Evolutionary conservation across 352 stramenopile species (phyloP).

Genomic region (Phytophthora hibernalis): DNA sequence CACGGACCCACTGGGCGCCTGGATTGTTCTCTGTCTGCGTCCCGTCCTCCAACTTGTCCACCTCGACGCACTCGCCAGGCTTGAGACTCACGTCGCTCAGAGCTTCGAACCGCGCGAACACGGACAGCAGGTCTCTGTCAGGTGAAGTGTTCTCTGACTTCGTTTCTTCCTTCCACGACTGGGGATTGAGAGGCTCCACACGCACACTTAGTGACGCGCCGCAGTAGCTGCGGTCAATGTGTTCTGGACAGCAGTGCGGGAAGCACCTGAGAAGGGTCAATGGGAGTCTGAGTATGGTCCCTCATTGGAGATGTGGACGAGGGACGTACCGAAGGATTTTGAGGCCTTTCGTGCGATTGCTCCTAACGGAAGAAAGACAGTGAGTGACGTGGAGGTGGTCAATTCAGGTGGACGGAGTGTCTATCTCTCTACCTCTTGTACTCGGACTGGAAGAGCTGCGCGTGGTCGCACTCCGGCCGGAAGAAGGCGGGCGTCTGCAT

Average conservation of each 20-base stretch:
- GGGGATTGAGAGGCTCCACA: slow-evolving; percentile 20
- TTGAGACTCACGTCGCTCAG: slow-evolving; percentile 19
- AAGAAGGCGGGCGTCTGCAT: background rate
- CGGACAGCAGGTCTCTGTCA: background rate
- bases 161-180: background rate
- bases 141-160: slow-evolving; percentile 13
- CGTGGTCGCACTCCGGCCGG: background rate
- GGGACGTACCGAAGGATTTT: slow-evolving; percentile 49
- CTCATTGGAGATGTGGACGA: background rate
- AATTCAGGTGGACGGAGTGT: background rate
- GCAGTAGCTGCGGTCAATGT: slow-evolving; percentile 67
- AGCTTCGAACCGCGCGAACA: slow-evolving; percentile 32
- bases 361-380: background rate
- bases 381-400: background rate
- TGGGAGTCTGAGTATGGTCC: background rate
- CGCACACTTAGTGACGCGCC: slow-evolving; percentile 49
- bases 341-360: slow-evolving; percentile 43
- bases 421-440: slow-evolving; percentile 4
- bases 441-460: background rate
- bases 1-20: slow-evolving; percentile 55
- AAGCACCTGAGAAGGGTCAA: slow-evolving; percentile 32
- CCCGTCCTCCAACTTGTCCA: slow-evolving; percentile 28
- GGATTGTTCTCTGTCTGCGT: slow-evolving; percentile 56
- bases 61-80: slow-evolving; percentile 21
- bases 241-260: slow-evolving; percentile 61